Evolutionary conservation across 73 alveolate genomes (phyloP), one percentile per base, ranked within the genome.

Genomic region (Strombidium stylifer): DNA sequence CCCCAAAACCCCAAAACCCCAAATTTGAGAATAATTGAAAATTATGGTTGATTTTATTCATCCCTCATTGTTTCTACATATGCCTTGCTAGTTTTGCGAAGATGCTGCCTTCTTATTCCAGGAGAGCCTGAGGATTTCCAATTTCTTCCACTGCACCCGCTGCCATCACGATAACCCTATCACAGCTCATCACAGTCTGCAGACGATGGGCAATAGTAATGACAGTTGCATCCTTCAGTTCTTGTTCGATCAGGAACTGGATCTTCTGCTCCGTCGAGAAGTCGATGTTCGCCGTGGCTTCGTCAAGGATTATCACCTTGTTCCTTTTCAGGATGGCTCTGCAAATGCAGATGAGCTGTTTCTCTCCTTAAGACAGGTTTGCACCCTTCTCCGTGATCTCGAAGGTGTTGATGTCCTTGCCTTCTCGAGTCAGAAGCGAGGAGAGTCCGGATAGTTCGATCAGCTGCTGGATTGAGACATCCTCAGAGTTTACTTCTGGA

Each of bases 221-320:
- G 58, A 94, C 81, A 8, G 97, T 92, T 14, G 89, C 81, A 46
- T 87, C 84, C 42, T 75, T 40, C 42, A 91, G 78, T 49, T 84
- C 86, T 25, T 83, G 57, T 39, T 90, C 60, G 35, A 94, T 84
- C 11, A 92, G 67, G 49, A 73, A 89, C 69, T 89, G 74, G 41
- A 94, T 84, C 18, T 73, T 73, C 34, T 94, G 82, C 58, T 92
- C 98, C 10, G 97, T 89, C 54, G 67, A 67, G 65, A 87, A 68
- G 73, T 95, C 99, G 48, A 90, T 89, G 67, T 90, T 95, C 51
- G 98, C 97, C 3, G 98, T 93, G 45, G 97, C 96, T 73, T 95
- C 99, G 66, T 95, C 99, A 60, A 95, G 81, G 32, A 95, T 50
- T 12, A 95, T 91, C 4, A 95, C 78, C 58, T 89, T 83, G 68